Evolutionary conservation across 768 basidiomycete genomes (phyloP), one percentile per base, ranked within the genome.

Genomic region (Tylopilus sp.): DNA sequence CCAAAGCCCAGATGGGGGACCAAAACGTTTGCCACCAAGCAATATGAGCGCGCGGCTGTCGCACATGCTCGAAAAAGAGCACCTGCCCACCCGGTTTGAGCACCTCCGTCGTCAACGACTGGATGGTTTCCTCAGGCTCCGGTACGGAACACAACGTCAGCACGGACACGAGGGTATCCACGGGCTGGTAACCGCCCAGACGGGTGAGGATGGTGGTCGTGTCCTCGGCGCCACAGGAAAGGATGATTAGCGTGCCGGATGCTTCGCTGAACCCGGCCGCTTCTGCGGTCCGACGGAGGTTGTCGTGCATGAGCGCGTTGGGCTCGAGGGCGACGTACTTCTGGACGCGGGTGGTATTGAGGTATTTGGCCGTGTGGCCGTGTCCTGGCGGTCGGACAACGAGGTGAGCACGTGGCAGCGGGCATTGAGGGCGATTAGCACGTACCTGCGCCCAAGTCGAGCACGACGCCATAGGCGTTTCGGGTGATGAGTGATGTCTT

Each of bases 321-420:
- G 88, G 88, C 59, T 90, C 88, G 6, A 90, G 64, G 1, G 86
- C 88, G 43, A 89, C 70, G 56, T 90, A 89, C 62, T 73, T 80
- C 1, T 79, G 76, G 18, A 89, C 82, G 25, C 68, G 71, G 2
- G 59, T 53, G 26, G 63, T 70, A 50, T 86, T 76, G 21, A 91
- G 76, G 58, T 90, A 89, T 26, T 71, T 72, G 12, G 76, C 68
- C 0, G 78, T 79, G 59, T 87, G 86, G 0, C 88, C 88, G 50
- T 79, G 73, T 0, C 83, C 86, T 86, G 38, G n/a, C 3, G 17
- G 33, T 17, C 35, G 23, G 12, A 28, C n/a, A 28, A 28, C 11
- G 28, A 28, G 28, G 13, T 63, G 41, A 60, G 13, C 22, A 8
- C 13, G 36, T 6, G 44, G 28, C 6, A 8, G 28, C 28, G 28